Evolutionary conservation across 1,139 yeast species (phyloP), one percentile per base, ranked within the genome.

Genomic region (Candida mesenterica): DNA sequence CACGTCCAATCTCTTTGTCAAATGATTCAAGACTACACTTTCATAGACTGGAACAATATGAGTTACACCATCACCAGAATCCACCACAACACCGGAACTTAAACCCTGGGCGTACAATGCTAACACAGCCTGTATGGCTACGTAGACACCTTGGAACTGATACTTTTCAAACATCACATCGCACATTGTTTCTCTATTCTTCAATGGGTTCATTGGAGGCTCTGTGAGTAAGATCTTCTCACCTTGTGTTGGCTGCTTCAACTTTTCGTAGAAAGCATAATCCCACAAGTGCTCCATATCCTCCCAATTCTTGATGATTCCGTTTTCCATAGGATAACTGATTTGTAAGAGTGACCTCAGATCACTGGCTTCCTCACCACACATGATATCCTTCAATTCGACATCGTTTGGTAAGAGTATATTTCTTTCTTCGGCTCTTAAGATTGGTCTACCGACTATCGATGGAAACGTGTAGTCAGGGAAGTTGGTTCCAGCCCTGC

Each of bases 241-340:
- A 24, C 92, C 95, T 28, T 76, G 65, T 14, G 94, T 80, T 17
- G 79, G 72, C 52, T 80, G 79, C 56, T 88, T 77, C 88, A 92
- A 82, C 53, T 86, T 78, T 49, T 92, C 96, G 63, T 84, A 85
- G 61, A 92, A 92, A 17, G 97, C 94, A 62, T 92, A 92, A 64
- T 92, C 97, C 99, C 99, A 92, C 45, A 92, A 74, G 53, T 90
- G 94, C 52, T 88, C 96, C 97, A 94, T 92, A 59, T 92, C 98
- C 54, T 90, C 96, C 98, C 98, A 92, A 59, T 92, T 89, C 58
- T 83, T 83, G 60, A 92, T 90, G 52, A 94, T 88, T 53, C 99
- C 99, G 57, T 92, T 92, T 61, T 92, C 98, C 98, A 92, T 90
- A 15, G 99, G 99, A 53, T 92, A 92, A 22, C 92, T 82, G 41